Evolutionary conservation across 768 basidiomycete genomes (phyloP), one percentile per base, ranked within the genome.

Genomic region (Pulveroboletus frians): DNA sequence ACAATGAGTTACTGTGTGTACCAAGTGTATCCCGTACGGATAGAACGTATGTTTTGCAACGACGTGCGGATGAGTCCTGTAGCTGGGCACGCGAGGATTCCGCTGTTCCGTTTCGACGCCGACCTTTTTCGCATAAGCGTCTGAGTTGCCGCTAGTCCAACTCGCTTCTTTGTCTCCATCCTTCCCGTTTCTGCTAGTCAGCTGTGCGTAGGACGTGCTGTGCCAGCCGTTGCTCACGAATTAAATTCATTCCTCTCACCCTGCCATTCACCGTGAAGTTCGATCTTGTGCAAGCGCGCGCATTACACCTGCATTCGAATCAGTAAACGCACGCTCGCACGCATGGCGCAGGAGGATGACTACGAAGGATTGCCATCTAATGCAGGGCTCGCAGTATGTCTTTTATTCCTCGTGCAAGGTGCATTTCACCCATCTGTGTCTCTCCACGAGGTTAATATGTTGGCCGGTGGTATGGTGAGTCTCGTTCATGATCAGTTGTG

Each of bases 391-490:
- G 82, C 80, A 21, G 87, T 88, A 60, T 58, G 59, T 44, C 44
- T 40, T 41, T 43, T 39, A 26, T 34, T 15, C 43, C 32, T 43
- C 26, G 6, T 44, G 47, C 38, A 54, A 46, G 60, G 43, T 35
- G 44, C 49, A 44, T 40, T 47, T 58, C 49, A 37, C 46, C 42
- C 50, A 64, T 49, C 41, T 47, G 41, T 51, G 47, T 3, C 29
- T 14, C 47, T 14, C 39, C 26, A 43, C 52, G 49, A 90, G 88
- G 91, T 96, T 52, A 94, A 93, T 70, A 98, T 98, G 96, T 70
- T 92, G 61, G 96, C 96, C 20, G 96, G 96, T 53, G 93, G 93
- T 44, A 73, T 98, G 68, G 93, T 94, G 66, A 73, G 89, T 78
- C 36, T 39, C 51, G 35, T 48, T 56, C 42, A 39, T 17, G 39